phyloP scores from a whole-genome alignment of 2,329 filamentous ascomycete species.

The Aspergillus amoenus region DNA sequence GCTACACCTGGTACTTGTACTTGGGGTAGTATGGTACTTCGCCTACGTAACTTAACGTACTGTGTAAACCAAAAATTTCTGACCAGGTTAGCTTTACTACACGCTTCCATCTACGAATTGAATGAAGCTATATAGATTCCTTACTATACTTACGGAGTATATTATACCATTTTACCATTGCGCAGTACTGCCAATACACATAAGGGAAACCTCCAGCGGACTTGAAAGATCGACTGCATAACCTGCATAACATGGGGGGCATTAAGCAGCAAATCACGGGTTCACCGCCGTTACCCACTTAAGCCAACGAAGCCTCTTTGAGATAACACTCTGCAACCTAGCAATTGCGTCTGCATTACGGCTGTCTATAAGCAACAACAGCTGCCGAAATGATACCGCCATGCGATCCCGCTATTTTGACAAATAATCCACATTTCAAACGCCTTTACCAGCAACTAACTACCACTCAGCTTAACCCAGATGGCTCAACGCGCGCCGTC shows the following conservation, averaged over 20 bases:
- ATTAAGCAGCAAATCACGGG: neutral
- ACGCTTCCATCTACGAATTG: neutral
- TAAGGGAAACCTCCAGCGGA: no score
- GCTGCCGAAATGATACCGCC: constrained; percentile 41
- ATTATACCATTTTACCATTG: neutral
- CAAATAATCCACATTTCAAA: constrained; percentile 44
- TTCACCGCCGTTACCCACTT: neutral
- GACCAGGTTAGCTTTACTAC: neutral
- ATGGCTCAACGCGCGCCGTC: constrained; percentile 40
- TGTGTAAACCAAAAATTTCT: neutral
- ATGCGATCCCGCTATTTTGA: constrained; percentile 39
- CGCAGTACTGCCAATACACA: no score
- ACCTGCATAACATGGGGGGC: neutral
- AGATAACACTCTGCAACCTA: neutral
- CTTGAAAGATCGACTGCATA: neutral
- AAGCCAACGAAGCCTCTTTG: neutral
- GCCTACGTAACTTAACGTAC: no score
- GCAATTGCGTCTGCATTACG: neutral
- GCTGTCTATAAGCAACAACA: neutral
- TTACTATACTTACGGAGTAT: neutral
- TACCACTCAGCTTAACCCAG: constrained; percentile 35
- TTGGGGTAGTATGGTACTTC: neutral
- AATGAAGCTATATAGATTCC: neutral
- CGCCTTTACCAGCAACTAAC: constrained; percentile 42
- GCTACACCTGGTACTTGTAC: no score